Percentiles rank a stretch among this genome's conserved stretches.
phyloP scores from a whole-genome alignment of 2,329 filamentous ascomycete species.

The Colletotrichum sp. region DNA sequence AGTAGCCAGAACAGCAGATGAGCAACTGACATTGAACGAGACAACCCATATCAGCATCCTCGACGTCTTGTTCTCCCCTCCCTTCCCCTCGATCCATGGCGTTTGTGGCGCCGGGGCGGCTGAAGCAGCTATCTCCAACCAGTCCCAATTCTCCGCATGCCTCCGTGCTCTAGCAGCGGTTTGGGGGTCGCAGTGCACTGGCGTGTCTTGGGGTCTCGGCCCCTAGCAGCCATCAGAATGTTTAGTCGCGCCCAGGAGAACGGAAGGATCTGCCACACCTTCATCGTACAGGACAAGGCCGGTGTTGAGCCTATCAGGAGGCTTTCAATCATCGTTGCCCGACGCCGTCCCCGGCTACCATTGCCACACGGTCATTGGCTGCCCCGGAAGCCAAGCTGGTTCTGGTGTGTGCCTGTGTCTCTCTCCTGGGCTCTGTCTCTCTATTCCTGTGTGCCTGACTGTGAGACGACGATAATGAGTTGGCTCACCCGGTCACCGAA shows the following conservation, averaged over 20 bases:
- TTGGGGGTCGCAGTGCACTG: constrained; percentile 5
- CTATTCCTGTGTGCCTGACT: neutral
- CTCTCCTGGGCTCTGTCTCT: neutral
- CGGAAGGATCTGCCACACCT: constrained; percentile 15
- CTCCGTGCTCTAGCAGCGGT: neutral
- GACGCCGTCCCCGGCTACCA: neutral
- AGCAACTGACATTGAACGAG: neutral
- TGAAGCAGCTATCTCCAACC: constrained; percentile 17
- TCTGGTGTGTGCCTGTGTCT: neutral
- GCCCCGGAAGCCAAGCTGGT: neutral
- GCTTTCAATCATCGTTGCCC: neutral
- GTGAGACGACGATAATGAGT: neutral
- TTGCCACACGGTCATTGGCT: neutral
- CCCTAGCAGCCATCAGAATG: neutral
- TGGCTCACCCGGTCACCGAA: neutral
- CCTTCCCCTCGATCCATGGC: neutral
- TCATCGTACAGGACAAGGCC: neutral
- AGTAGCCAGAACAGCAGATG: neutral
- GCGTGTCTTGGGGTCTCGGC: constrained; percentile 11
- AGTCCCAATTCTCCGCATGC: constrained; percentile 8
- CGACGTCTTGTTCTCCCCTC: neutral
- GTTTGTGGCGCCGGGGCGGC: constrained; percentile 10
- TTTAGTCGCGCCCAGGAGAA: neutral
- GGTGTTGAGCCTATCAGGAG: constrained; percentile 13
- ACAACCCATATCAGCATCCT: neutral